Conservation (phyloP, 1,284 basidiomycete genomes). For the Melanopsichium pennsylvanicum region DNA sequence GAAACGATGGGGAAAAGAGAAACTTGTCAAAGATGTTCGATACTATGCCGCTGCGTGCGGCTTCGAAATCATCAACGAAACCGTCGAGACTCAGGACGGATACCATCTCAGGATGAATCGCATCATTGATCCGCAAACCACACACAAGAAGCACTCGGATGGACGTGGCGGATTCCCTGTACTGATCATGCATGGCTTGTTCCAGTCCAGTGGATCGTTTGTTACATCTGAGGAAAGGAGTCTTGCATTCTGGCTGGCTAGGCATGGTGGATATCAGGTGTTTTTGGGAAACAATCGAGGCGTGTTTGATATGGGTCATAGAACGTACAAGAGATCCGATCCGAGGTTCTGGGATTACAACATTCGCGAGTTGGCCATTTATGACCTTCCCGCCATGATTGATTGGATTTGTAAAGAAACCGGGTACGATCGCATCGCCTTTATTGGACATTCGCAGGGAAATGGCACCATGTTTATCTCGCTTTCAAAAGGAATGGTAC, state of each 20-base stretch:
- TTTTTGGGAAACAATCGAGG: slow-evolving; percentile 73
- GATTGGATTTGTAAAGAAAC: slow-evolving; percentile 72
- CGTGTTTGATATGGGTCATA: slow-evolving; percentile 74
- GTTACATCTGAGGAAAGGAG: slow-evolving; percentile 73
- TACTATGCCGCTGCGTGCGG: slow-evolving; percentile 72
- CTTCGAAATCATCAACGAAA: slow-evolving; percentile 72
- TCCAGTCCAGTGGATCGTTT: slow-evolving; percentile 74
- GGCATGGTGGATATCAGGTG: slow-evolving; percentile 71
- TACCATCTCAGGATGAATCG: slow-evolving; percentile 71
- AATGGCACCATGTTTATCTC: slow-evolving; percentile 68
- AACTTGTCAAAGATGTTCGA: slow-evolving; percentile 70
- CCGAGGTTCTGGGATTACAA: slow-evolving; percentile 75
- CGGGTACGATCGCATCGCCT: slow-evolving; percentile 71
- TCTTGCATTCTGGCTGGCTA: slow-evolving; percentile 73
- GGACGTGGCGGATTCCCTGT: slow-evolving; percentile 71
- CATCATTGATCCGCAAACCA: slow-evolving; percentile 69
- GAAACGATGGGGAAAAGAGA: slow-evolving; percentile 68
- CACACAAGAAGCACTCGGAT: slow-evolving; percentile 65
- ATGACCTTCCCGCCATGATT: slow-evolving; percentile 73
- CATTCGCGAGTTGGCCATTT: slow-evolving; percentile 72
- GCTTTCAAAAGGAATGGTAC: slow-evolving; percentile 70
- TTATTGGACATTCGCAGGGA: slow-evolving; percentile 73
- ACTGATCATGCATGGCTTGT: slow-evolving; percentile 73
- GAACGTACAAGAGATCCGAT: slow-evolving; percentile 69
- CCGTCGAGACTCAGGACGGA: slow-evolving; percentile 72